Evolutionary conservation across 2,329 filamentous ascomycete species (phyloP).

Genomic region (Thelonectria rubi): DNA sequence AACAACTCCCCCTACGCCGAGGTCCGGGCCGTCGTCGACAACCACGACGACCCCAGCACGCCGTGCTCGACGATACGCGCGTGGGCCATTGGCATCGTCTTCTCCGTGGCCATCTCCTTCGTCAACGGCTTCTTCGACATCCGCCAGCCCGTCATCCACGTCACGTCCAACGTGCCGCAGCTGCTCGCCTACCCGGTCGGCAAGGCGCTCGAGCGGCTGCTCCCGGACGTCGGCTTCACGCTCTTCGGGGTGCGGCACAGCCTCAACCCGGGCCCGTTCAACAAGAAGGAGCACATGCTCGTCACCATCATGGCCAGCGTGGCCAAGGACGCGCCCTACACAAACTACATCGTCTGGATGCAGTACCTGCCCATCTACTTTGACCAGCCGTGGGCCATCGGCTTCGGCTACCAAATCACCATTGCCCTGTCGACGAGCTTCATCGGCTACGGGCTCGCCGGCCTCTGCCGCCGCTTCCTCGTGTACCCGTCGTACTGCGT

Average conservation of each 20-base stretch:
- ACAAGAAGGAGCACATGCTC: conserved; percentile 68
- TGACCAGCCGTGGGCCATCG: conserved; percentile 58
- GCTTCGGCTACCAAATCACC: conserved; percentile 60
- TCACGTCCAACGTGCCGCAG: conserved; percentile 65
- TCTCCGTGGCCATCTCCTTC: conserved; percentile 58
- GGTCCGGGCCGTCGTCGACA: conserved; percentile 63
- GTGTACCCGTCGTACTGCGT: conserved; percentile 62
- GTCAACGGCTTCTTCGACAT: conserved; percentile 68
- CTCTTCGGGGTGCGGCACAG: conserved; percentile 57
- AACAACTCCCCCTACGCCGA: conserved; percentile 66
- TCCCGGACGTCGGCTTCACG: conserved; percentile 61
- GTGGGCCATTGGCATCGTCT: conserved; percentile 62
- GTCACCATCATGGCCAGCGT: conserved; percentile 71
- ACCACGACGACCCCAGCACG: conserved; percentile 58
- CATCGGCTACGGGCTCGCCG: conserved; percentile 65
- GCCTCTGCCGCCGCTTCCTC: conserved; percentile 58
- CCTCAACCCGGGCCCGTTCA: conserved; percentile 65
- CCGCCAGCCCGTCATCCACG: conserved; percentile 62
- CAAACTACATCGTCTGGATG: conserved; percentile 59
- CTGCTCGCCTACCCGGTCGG: conserved; percentile 65
- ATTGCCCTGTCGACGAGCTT: conserved; percentile 62
- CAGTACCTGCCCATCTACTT: conserved; percentile 60
- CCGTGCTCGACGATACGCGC: conserved; percentile 65
- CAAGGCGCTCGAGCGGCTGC: conserved; percentile 56
- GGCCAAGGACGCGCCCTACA: conserved; percentile 58